Percentiles rank a stretch among this genome's conserved stretches.
Evolutionary conservation across 352 stramenopile genomes (phyloP).

Genomic region (Phytophthora syringae): DNA sequence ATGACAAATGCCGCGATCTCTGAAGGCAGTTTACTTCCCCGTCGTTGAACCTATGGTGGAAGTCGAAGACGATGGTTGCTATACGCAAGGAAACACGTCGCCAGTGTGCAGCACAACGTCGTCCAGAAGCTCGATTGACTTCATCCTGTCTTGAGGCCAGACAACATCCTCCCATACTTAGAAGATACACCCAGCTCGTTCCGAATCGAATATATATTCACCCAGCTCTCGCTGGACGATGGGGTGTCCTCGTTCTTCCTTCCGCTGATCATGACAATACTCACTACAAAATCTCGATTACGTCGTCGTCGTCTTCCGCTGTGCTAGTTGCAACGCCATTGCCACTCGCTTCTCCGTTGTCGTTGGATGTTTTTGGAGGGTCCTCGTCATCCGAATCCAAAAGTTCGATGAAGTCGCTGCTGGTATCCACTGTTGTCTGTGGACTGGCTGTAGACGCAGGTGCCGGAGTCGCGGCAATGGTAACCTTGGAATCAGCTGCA

Average conservation of each 20-base stretch:
- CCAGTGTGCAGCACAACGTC: neutral
- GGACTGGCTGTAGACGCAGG: conserved; percentile 17
- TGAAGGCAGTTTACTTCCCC: conserved; percentile 37
- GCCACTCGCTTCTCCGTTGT: conserved; percentile 4
- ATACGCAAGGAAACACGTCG: neutral
- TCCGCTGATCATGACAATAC: conserved; percentile 11
- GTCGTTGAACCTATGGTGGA: conserved; percentile 7
- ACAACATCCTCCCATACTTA: neutral
- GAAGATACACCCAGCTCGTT: conserved; percentile 4
- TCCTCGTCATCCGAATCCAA: conserved; percentile 61
- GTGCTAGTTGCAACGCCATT: neutral
- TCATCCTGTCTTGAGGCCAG: conserved; percentile 7
- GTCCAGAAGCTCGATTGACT: conserved; percentile 19
- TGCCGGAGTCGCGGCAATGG: conserved; percentile 6
- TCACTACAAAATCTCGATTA: conserved; percentile 53
- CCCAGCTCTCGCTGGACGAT: conserved; percentile 6
- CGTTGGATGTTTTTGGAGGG: conserved; percentile 12
- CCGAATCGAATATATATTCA: conserved; percentile 35
- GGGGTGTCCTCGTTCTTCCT: conserved; percentile 12
- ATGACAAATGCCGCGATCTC: conserved; percentile 38
- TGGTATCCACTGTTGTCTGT: conserved; percentile 43
- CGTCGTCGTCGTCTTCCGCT: conserved; percentile 30
- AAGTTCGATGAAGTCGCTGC: conserved; percentile 63
- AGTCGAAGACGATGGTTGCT: neutral
- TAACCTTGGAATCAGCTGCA: conserved; percentile 9